phyloP scores from a whole-genome alignment of 345 rosid species.

The Gynandropsis gynandra region DNA sequence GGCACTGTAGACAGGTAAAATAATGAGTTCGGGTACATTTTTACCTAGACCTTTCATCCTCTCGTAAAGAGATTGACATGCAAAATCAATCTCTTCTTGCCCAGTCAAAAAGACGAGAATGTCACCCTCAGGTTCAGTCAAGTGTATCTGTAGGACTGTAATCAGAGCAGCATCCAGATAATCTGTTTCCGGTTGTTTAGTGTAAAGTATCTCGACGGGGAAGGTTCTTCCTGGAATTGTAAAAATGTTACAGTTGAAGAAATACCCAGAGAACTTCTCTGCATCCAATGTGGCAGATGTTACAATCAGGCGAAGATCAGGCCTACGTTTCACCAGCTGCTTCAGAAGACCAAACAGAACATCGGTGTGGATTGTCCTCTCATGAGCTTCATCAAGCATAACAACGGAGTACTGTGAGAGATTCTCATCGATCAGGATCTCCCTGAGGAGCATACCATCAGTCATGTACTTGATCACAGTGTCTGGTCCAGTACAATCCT shows the following conservation, averaged over 20 bases:
- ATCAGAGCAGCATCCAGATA: conserved; percentile 71
- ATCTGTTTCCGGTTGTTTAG: conserved; percentile 80
- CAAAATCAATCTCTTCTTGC: conserved; percentile 80
- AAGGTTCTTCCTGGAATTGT: conserved; percentile 82
- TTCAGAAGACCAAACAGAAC: conserved; percentile 76
- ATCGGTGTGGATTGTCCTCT: conserved; percentile 80
- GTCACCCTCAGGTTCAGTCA: conserved; percentile 90
- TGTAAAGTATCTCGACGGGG: conserved; percentile 72
- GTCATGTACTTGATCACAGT: conserved; percentile 88
- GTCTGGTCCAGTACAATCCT: conserved; percentile 83
- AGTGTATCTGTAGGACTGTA: conserved; percentile 70
- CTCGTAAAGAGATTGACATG: conserved; percentile 63
- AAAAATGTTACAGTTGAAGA: conserved; percentile 71
- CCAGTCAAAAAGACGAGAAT: conserved; percentile 78
- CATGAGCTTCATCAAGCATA: conserved; percentile 90
- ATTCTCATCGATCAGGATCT: conserved; percentile 55
- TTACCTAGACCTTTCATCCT: conserved; percentile 69
- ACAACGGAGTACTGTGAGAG: conserved; percentile 73
- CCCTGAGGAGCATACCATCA: conserved; percentile 78
- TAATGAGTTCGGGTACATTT: conserved; percentile 68
- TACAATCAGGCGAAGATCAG: conserved; percentile 65
- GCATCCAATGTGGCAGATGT: conserved; percentile 84
- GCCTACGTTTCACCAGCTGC: conserved; percentile 58
- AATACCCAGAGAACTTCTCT: conserved; percentile 73
- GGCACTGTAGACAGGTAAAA: conserved; percentile 77